These are phyloP conservation scores for Sugiyamaella pinicola DNA, from an alignment of 1,139 yeast genomes.

Conservation along the genomic window DNA sequence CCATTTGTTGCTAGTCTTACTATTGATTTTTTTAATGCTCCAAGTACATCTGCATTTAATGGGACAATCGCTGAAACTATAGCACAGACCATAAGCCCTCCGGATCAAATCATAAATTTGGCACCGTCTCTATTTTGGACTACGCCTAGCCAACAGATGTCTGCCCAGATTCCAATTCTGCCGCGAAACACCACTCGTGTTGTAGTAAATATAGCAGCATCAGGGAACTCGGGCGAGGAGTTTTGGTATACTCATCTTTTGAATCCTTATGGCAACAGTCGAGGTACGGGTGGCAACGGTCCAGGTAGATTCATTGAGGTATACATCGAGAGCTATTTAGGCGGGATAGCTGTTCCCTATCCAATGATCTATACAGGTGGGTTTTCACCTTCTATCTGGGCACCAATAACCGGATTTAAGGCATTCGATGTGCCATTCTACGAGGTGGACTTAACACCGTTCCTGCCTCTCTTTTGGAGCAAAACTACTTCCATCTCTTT, in stretches of 20 bases:
- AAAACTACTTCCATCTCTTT: constrained; percentile 1
- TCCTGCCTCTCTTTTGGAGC: constrained; percentile 64
- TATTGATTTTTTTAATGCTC: constrained; percentile 16
- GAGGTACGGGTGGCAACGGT: constrained; percentile 40
- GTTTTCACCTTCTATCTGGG: constrained; percentile 75
- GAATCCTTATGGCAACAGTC: constrained; percentile 10
- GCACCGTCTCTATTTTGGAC: constrained; percentile 11
- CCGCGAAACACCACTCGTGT: constrained; percentile 63
- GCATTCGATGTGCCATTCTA: constrained; percentile 72
- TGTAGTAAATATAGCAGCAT: constrained; percentile 60
- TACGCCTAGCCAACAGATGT: constrained; percentile 8
- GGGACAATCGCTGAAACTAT: constrained; percentile 5
- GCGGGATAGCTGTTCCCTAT: constrained; percentile 45
- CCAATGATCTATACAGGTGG: constrained; percentile 75
- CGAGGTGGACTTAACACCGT: constrained; percentile 66
- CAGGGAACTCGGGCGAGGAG: constrained; percentile 83
- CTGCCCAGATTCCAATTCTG: constrained; percentile 37
- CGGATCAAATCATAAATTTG: constrained; percentile 4
- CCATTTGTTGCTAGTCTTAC: constrained; percentile 55
- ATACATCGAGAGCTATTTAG: constrained; percentile 39
- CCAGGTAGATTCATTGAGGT: constrained; percentile 44
- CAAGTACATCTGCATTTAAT: background rate
- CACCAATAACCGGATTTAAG: constrained; percentile 68
- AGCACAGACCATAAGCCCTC: background rate
- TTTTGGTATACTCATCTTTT: constrained; percentile 60